Base-by-base conservation (phyloP, 495 filamentous ascomycete genomes). In the Talaromyces liani region DNA sequence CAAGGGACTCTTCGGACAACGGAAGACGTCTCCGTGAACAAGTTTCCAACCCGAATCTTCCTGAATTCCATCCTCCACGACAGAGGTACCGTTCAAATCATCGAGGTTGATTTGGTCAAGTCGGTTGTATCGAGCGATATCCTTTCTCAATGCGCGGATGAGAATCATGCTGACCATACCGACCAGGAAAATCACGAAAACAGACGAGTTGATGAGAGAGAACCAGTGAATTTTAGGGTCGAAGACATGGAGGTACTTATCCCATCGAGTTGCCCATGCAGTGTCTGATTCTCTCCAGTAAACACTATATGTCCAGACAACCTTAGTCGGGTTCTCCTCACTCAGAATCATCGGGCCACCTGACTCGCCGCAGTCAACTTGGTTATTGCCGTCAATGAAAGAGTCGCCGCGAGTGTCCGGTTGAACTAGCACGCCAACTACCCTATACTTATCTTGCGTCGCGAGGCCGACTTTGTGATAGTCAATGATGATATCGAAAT, bases 21-120 rank as follows among this genome's bases (percentile, higher is more conserved):
- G 86, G 82, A 98, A 98, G 47, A 98, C 93, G 75, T 98, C 94
- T 53, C 94, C 94, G 68, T 98, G 94, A 0, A 98, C 93, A 53
- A 98, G 79, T 77, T 98, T 98, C 94, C 94, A 98, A 41, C 94
- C 94, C 5, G 92, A 96, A 73, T 98, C 94, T 72, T 98, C 94
- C 71, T 97, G 92, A 1, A 98, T 90, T 14, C 92, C 93, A 69
- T 98, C 94, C 64, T 98, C 93, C 9, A 92, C 75, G 8, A 84
- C 85, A 31, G 84, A 88, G 1, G 87, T 88, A 29, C 88, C 86
- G 41, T 88, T 85, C 6, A 97, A 77, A 74, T 96, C 92, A 45
- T 96, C 92, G 31, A 97, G 77, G 68, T 88, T 88, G 73, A 93
- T 86, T 68, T 87, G 82, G 67, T 98, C 94, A 12, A 98, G 81